A percentile compares a stretch with the other conserved stretches of the same genome.
Conservation (phyloP, 176 grass and related monocot genomes). For the Rhipidocladum racemiflorum region DNA sequence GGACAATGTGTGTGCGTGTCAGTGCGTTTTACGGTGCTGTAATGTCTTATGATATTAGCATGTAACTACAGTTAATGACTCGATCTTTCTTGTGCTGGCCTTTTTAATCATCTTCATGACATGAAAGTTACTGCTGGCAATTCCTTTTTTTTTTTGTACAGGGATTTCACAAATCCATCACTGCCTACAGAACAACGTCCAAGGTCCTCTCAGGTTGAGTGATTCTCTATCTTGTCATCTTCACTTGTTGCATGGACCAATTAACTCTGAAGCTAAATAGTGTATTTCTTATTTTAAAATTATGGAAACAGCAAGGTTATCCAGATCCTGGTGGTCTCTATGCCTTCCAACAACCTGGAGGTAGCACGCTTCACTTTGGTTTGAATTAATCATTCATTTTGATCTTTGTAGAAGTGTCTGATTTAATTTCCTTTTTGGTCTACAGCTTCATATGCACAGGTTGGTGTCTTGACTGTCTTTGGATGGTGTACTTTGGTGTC, state of each 20-base stretch:
- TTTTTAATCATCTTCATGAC: not conserved
- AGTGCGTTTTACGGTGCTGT: not conserved
- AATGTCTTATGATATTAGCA: not conserved
- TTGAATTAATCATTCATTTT: not conserved
- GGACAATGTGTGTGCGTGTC: not conserved
- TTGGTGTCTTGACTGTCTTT: conserved; percentile 33
- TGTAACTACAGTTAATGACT: not conserved
- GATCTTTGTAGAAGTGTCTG: not conserved
- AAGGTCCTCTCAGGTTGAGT: conserved; percentile 69
- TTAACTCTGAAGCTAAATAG: conserved; percentile 20
- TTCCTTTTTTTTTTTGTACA: conserved; percentile 37
- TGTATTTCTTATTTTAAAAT: conserved; percentile 8
- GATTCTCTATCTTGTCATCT: not conserved
- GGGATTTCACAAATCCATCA: conserved; percentile 95
- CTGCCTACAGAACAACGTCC: conserved; percentile 84
- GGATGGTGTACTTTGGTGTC: not conserved
- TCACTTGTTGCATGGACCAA: conserved; percentile 2
- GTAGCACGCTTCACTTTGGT: conserved; percentile 27
- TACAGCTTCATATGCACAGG: conserved; percentile 79
- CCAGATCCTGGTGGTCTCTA: conserved; percentile 63
- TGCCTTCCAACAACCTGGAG: conserved; percentile 69
- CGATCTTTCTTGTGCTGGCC: not conserved
- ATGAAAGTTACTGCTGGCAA: not conserved
- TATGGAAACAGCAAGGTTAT: conserved; percentile 58
- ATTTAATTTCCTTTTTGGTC: not conserved